Percentiles rank a stretch among this genome's conserved stretches.
These are phyloP conservation scores for Pythium chondricola DNA, from an alignment of 352 stramenopile genomes.

Conservation along the genomic window DNA sequence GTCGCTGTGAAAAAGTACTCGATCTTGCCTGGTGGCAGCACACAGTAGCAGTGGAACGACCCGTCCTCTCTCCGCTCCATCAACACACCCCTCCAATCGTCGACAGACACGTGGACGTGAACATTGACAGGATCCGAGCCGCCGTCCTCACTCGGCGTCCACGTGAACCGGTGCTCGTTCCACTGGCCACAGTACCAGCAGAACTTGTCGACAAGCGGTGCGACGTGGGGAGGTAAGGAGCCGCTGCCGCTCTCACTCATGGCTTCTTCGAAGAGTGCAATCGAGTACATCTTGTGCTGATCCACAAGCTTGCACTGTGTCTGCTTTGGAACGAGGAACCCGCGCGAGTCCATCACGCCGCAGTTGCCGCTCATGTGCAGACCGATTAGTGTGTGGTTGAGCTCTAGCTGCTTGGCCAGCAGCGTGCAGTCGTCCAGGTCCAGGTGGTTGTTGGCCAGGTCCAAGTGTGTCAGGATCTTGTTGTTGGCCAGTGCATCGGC, in stretches of 20 bases:
- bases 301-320: conserved; percentile 40
- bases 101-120: conserved; percentile 53
- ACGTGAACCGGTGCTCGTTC: conserved; percentile 69
- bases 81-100: conserved; percentile 59
- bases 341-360: conserved; percentile 50
- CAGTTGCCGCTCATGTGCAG: conserved; percentile 78
- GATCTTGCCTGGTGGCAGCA: conserved; percentile 64
- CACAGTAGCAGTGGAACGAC: conserved; percentile 47
- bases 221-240: conserved; percentile 41
- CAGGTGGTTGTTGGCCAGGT: conserved; percentile 67
- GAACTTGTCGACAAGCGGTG: conserved; percentile 50
- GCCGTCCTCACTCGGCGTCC: conserved; percentile 30
- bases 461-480: conserved; percentile 62
- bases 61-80: conserved; percentile 61
- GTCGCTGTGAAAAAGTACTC: conserved; percentile 63
- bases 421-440: conserved; percentile 56
- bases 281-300: conserved; percentile 76
- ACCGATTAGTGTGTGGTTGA: conserved; percentile 67
- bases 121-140: conserved; percentile 27
- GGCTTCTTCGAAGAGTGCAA: conserved; percentile 63
- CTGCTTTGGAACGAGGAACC: conserved; percentile 54
- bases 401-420: conserved; percentile 52
- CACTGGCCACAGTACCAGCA: conserved; percentile 79
- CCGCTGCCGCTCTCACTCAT: conserved; percentile 52
- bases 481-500: conserved; percentile 67